Percentiles rank a stretch among this genome's conserved stretches.
These are phyloP conservation scores for Pelargonium australe DNA, from an alignment of 441 rosid genomes.

Conservation along the genomic window DNA sequence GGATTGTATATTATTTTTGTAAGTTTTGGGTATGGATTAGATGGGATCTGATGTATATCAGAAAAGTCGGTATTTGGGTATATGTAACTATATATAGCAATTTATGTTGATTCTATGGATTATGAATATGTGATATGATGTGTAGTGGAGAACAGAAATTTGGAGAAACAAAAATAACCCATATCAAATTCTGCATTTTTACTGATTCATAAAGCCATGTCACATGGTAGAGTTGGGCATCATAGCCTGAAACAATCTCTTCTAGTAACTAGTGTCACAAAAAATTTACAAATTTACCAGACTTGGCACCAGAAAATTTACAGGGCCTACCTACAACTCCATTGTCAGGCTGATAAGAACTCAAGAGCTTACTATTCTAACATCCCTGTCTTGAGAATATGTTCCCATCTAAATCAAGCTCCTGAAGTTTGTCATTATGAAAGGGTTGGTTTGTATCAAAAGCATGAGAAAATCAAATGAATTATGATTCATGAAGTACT, in stretches of 20 bases:
- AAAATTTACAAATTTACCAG: neutral
- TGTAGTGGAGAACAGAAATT: neutral
- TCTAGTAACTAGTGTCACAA: neutral
- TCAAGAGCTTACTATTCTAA: neutral
- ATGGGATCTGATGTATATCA: constrained; percentile 31
- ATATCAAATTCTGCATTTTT: neutral
- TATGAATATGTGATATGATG: neutral
- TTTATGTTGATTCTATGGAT: neutral
- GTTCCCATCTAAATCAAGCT: neutral
- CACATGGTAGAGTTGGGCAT: neutral
- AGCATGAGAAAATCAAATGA: neutral
- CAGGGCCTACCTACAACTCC: too few species aligned
- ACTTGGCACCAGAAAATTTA: neutral
- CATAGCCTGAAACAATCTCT: neutral
- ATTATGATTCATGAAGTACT: constrained; percentile 9
- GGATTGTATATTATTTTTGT: constrained; percentile 79
- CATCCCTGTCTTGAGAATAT: too few species aligned
- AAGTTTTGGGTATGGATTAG: constrained; percentile 62
- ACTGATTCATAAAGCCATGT: neutral
- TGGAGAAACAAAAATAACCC: neutral
- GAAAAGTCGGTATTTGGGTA: constrained; percentile 36
- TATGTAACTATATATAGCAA: constrained; percentile 13
- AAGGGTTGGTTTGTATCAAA: too few species aligned
- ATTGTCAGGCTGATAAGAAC: neutral
- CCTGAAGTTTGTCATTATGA: neutral